Conservation (phyloP, 2,329 filamentous ascomycete species). For the Didymella glomerata region DNA sequence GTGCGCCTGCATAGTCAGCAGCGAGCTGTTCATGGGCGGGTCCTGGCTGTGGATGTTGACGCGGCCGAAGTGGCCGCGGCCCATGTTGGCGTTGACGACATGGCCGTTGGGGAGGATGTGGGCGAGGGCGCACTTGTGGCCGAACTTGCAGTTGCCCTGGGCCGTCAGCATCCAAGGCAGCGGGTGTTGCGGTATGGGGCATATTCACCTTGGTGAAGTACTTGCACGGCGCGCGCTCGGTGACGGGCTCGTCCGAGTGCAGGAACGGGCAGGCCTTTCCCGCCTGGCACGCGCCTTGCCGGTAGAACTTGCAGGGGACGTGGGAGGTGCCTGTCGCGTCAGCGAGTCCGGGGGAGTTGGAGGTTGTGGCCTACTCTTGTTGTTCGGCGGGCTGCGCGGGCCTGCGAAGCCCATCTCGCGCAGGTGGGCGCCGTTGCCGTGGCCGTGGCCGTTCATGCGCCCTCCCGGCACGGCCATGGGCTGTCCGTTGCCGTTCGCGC, state of each 20-base stretch:
- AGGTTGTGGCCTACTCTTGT: slow-evolving; percentile 50
- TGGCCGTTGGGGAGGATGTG: slow-evolving; percentile 94
- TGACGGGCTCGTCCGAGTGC: slow-evolving; percentile 84
- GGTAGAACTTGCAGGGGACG: slow-evolving; percentile 99
- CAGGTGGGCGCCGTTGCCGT: slow-evolving; percentile 45
- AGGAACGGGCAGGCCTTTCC: slow-evolving; percentile 96
- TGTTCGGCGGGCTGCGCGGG: slow-evolving; percentile 59
- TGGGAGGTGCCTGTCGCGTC: slow-evolving; percentile 71
- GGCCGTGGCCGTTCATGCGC: slow-evolving; percentile 38
- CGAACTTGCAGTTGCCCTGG: slow-evolving; percentile 98
- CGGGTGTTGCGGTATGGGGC: neutral
- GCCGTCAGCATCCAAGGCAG: neutral
- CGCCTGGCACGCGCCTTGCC: slow-evolving; percentile 94
- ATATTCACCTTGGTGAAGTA: slow-evolving; percentile 89
- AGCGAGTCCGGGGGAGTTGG: too few relatives aligned
- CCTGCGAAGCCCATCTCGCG: slow-evolving; percentile 52
- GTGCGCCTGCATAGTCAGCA: slow-evolving; percentile 67
- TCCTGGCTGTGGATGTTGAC: slow-evolving; percentile 73
- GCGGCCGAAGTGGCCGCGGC: slow-evolving; percentile 68
- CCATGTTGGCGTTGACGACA: slow-evolving; percentile 76
- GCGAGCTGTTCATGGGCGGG: slow-evolving; percentile 77
- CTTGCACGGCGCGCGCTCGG: slow-evolving; percentile 91
- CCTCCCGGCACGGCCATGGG: slow-evolving; percentile 50
- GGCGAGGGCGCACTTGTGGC: slow-evolving; percentile 94
- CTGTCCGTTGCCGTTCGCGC: slow-evolving; percentile 21